A percentile compares a stretch with the other conserved stretches of the same genome.
These are phyloP conservation scores for Globisporangium splendens DNA, from an alignment of 352 stramenopile species.

Conservation along the genomic window DNA sequence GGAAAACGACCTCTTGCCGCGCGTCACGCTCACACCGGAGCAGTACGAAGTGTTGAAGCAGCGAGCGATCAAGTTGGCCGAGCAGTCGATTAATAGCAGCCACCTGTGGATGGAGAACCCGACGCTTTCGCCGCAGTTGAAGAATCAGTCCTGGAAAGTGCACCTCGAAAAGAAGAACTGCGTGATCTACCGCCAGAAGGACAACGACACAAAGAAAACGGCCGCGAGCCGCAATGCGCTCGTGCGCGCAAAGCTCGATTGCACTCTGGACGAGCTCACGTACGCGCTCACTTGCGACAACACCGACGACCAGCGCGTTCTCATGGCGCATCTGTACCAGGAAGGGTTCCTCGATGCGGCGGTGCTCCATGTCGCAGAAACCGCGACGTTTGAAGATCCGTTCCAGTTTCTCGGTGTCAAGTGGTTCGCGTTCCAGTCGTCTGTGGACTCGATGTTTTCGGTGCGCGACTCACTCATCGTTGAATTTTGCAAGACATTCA, in stretches of 20 bases:
- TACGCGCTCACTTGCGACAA: slow-evolving; percentile 59
- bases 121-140: slow-evolving; percentile 43
- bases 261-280: slow-evolving; percentile 64
- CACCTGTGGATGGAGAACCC: slow-evolving; percentile 75
- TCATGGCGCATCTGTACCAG: slow-evolving; percentile 64
- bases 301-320: slow-evolving; percentile 58
- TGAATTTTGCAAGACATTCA: slow-evolving; percentile 58
- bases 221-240: slow-evolving; percentile 39
- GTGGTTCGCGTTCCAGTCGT: slow-evolving; percentile 68
- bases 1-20: slow-evolving; percentile 53
- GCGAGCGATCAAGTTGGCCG: slow-evolving; percentile 31
- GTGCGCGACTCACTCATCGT: slow-evolving; percentile 58
- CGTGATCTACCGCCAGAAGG: slow-evolving; percentile 55
- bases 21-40: slow-evolving; percentile 26
- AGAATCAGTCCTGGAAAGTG: slow-evolving; percentile 62
- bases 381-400: slow-evolving; percentile 39
- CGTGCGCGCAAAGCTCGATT: slow-evolving; percentile 63
- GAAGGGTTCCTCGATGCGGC: slow-evolving; percentile 70
- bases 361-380: slow-evolving; percentile 63
- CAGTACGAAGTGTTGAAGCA: slow-evolving; percentile 29
- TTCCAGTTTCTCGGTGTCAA: slow-evolving; percentile 77
- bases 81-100: slow-evolving; percentile 34
- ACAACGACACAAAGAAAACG: slow-evolving; percentile 35
- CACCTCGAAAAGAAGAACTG: slow-evolving; percentile 71
- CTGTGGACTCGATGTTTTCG: slow-evolving; percentile 63